These are phyloP conservation scores for Solanum etuberosum DNA, from an alignment of 257 asterid species.

Conservation along the genomic window DNA sequence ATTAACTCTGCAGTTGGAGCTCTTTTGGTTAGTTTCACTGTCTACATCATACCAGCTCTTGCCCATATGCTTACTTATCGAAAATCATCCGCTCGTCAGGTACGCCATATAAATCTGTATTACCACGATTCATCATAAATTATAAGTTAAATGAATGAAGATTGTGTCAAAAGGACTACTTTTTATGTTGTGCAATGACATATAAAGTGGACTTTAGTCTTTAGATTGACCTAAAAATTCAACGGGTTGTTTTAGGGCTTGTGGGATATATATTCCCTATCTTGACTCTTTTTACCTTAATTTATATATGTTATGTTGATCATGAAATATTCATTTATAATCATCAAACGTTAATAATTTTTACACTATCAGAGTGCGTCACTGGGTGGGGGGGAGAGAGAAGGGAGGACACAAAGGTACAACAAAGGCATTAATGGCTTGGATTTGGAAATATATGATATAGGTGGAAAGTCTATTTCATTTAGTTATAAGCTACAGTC, in stretches of 20 bases:
- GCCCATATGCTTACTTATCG: slow-evolving; percentile 92
- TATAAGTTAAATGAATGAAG: not conserved
- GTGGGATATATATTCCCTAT: not conserved
- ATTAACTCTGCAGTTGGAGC: slow-evolving; percentile 94
- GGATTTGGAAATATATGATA: slow-evolving; percentile 34
- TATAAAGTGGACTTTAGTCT: not conserved
- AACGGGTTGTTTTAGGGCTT: not conserved
- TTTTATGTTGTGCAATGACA: not conserved
- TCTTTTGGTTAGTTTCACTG: slow-evolving; percentile 87
- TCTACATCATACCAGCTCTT: slow-evolving; percentile 74
- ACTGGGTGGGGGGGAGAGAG: not conserved
- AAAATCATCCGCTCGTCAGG: slow-evolving; percentile 78
- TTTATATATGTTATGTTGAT: too few species aligned
- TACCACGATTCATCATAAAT: not conserved
- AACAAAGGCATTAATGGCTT: slow-evolving; percentile 37
- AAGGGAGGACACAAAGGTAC: slow-evolving; percentile 11
- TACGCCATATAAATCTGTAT: not conserved
- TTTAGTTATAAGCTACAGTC: slow-evolving; percentile 51
- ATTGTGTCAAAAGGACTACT: not conserved
- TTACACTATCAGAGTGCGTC: not conserved
- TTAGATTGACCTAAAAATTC: too few species aligned
- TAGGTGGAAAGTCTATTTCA: slow-evolving; percentile 66
- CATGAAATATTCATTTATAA: too few species aligned
- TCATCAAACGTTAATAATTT: not conserved
- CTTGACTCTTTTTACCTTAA: not conserved